Conservation (phyloP, 345 rosid species). For the Angophora floribunda region DNA sequence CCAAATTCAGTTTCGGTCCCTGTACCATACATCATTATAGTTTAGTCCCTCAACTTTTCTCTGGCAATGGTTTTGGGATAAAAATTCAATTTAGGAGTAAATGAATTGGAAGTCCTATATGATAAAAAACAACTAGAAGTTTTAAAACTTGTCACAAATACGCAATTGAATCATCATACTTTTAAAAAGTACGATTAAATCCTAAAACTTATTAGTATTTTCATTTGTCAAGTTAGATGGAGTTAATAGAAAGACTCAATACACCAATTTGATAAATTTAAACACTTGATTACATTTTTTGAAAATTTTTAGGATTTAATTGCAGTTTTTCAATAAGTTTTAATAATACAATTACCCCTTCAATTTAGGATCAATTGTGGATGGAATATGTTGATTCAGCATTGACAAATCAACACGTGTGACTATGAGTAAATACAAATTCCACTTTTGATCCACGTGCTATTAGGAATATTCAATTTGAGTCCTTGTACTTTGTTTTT, state of each 20-base stretch:
- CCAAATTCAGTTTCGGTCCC: not conserved
- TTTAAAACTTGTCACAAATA: no score
- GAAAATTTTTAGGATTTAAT: no score
- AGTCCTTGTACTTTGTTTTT: not conserved
- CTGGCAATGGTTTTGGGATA: not conserved
- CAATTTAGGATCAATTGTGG: not conserved
- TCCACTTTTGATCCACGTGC: not conserved
- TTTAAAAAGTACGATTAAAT: no score
- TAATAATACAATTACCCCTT: no score
- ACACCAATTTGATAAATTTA: no score
- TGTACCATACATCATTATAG: not conserved
- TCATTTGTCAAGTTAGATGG: accelerated
- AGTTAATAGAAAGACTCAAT: no score
- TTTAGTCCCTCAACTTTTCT: not conserved
- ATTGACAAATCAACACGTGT: not conserved
- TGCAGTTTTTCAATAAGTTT: accelerated
- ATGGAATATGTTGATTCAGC: not conserved
- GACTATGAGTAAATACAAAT: not conserved
- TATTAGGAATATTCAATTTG: not conserved
- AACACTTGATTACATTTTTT: no score
- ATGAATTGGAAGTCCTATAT: no score
- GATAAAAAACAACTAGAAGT: not conserved
- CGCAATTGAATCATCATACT: no score
- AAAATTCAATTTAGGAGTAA: not conserved
- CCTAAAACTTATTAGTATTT: no score